phyloP scores from a whole-genome alignment of 2,329 filamentous ascomycete species.

The Pyricularia grisea region DNA sequence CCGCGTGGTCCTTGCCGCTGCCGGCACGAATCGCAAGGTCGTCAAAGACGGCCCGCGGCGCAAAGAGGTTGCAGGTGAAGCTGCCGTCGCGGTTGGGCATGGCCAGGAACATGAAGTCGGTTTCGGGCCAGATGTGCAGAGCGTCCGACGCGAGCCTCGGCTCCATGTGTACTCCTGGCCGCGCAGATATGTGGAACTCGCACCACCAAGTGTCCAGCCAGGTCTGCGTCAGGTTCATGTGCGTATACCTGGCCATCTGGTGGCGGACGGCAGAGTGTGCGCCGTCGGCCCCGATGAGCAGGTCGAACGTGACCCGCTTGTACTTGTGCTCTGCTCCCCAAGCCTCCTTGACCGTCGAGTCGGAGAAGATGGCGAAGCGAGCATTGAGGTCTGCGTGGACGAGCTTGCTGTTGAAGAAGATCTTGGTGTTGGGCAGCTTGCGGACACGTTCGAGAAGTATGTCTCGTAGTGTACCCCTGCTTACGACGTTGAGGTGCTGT shows the following conservation, averaged over 20 bases:
- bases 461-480: conserved; percentile 75
- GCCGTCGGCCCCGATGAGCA: conserved; percentile 6
- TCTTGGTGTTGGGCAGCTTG: conserved; percentile 73
- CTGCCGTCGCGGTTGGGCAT: conserved; percentile 82
- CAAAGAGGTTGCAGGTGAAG: conserved; percentile 92
- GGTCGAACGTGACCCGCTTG: background rate
- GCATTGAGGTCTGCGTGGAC: conserved; percentile 76
- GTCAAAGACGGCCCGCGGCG: conserved; percentile 61
- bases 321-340: conserved; percentile 35
- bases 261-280: conserved; percentile 30
- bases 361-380: conserved; percentile 82
- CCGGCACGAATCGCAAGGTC: conserved; percentile 54
- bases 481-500: conserved; percentile 76
- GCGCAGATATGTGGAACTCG: conserved; percentile 73
- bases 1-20: conserved; percentile 11
- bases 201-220: conserved; percentile 98
- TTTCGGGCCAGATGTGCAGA: conserved; percentile 93
- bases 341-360: conserved; percentile 17
- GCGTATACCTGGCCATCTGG: conserved; percentile 90
- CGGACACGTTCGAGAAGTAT: conserved; percentile 76
- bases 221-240: conserved; percentile 84
- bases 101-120: conserved; percentile 96
- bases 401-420: conserved; percentile 91
- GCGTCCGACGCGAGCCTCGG: conserved; percentile 75
- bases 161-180: conserved; percentile 13